These are phyloP conservation scores for Penicillium taxi DNA, from an alignment of 495 filamentous ascomycete species.

Conservation along the genomic window DNA sequence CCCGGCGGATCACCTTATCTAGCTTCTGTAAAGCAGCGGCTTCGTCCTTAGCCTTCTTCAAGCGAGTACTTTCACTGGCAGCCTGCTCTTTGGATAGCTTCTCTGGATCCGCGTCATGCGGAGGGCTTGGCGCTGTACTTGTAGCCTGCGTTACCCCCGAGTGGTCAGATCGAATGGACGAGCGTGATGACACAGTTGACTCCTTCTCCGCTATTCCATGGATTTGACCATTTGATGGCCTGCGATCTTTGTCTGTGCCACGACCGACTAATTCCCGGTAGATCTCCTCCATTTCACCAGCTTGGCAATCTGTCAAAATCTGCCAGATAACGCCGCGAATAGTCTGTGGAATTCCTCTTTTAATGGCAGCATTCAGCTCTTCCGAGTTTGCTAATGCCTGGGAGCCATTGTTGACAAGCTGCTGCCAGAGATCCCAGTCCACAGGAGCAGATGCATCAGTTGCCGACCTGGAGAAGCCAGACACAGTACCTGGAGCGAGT, in stretches of 20 bases:
- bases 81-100: constrained; percentile 58
- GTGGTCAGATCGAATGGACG: constrained; percentile 72
- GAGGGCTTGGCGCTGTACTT: constrained; percentile 50
- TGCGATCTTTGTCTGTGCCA: constrained; percentile 65
- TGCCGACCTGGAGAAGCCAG: constrained; percentile 63
- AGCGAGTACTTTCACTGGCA: constrained; percentile 53
- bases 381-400: constrained; percentile 79
- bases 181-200: constrained; percentile 60
- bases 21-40: constrained; percentile 63
- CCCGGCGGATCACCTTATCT: constrained; percentile 83
- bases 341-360: constrained; percentile 86
- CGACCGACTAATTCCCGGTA: constrained; percentile 76
- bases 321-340: constrained; percentile 98
- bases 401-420: constrained; percentile 87
- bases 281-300: constrained; percentile 76
- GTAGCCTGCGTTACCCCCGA: constrained; percentile 57
- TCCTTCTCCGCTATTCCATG: constrained; percentile 51
- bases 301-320: constrained; percentile 88
- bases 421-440: constrained; percentile 97
- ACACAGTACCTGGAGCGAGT: constrained; percentile 74
- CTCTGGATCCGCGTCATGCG: constrained; percentile 57
- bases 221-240: constrained; percentile 30
- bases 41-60: constrained; percentile 71
- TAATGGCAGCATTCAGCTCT: constrained; percentile 83
- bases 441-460: constrained; percentile 58